Evolutionary conservation across 495 filamentous ascomycete species (phyloP).

Genomic region (Podospora bellae-mahoneyi): DNA sequence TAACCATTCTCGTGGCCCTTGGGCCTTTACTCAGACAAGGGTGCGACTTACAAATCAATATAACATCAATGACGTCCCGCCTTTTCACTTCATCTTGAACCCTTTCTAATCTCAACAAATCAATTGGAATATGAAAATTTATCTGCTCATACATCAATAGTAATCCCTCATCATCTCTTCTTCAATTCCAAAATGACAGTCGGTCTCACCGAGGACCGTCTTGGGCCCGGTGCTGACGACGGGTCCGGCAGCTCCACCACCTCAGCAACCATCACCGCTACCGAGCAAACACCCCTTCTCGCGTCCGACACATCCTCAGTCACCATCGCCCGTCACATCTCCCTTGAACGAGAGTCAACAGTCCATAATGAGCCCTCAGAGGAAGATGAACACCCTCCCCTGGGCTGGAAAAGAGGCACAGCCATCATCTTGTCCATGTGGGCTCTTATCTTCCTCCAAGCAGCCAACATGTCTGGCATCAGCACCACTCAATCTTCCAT

Average conservation of each 20-base stretch:
- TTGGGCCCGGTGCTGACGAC: neutral
- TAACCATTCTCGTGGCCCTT: neutral
- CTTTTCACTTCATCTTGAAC: neutral
- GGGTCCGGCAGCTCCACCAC: constrained; percentile 23
- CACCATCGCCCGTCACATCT: constrained; percentile 20
- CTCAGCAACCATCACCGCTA: constrained; percentile 20
- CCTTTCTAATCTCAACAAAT: neutral
- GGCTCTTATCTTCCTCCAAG: constrained; percentile 47
- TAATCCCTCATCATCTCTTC: neutral
- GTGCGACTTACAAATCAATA: constrained; percentile 5
- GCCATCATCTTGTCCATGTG: constrained; percentile 44
- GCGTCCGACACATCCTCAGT: constrained; percentile 31
- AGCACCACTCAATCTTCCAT: constrained; percentile 69
- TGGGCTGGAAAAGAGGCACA: constrained; percentile 21
- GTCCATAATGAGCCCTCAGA: neutral
- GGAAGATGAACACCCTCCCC: constrained; percentile 8
- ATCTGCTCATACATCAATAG: neutral
- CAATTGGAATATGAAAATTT: neutral
- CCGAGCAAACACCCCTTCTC: constrained; percentile 42
- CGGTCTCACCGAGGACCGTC: neutral
- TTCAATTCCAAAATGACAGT: neutral
- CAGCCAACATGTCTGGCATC: constrained; percentile 72
- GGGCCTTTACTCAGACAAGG: neutral
- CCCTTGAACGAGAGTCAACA: neutral
- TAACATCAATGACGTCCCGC: constrained; percentile 1